These are phyloP conservation scores for Cicer judaicum DNA, from an alignment of 306 rosid genomes.

Conservation along the genomic window DNA sequence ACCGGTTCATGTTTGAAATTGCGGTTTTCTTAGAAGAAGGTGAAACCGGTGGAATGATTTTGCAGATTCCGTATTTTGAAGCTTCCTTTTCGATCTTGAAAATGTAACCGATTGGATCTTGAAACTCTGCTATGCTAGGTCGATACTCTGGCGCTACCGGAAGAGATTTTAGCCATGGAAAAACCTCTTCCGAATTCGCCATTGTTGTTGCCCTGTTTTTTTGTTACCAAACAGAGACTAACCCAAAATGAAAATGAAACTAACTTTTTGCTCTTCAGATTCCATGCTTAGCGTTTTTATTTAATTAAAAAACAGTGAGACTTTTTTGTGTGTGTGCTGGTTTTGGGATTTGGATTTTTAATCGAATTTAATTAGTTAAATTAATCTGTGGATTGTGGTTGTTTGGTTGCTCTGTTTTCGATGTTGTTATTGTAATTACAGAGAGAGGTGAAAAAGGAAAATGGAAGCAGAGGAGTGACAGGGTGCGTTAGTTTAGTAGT, in stretches of 20 bases:
- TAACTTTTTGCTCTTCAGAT: conserved; percentile 45
- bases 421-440: conserved; percentile 33
- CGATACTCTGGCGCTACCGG: conserved; percentile 78
- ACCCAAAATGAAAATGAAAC: background rate
- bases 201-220: conserved; percentile 50
- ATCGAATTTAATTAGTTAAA: background rate
- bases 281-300: conserved; percentile 43
- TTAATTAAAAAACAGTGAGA: no score
- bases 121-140: conserved; percentile 72
- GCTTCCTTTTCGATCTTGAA: conserved; percentile 88
- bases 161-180: conserved; percentile 70
- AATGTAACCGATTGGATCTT: conserved; percentile 90
- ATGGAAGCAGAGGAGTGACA: conserved; percentile 9
- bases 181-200: conserved; percentile 71
- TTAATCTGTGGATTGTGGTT: conserved; percentile 8
- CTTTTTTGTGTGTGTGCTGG: conserved; percentile 13
- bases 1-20: conserved; percentile 64
- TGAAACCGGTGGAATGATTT: conserved; percentile 74
- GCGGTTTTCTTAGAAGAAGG: conserved; percentile 70
- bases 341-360: conserved; percentile 34
- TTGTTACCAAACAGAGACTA: background rate
- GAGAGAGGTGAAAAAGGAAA: conserved; percentile 34
- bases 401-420: conserved; percentile 51
- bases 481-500: no score
- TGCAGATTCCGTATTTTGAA: conserved; percentile 78